Conservation (phyloP, 257 asterid species). For the Forsythia viridissima region DNA sequence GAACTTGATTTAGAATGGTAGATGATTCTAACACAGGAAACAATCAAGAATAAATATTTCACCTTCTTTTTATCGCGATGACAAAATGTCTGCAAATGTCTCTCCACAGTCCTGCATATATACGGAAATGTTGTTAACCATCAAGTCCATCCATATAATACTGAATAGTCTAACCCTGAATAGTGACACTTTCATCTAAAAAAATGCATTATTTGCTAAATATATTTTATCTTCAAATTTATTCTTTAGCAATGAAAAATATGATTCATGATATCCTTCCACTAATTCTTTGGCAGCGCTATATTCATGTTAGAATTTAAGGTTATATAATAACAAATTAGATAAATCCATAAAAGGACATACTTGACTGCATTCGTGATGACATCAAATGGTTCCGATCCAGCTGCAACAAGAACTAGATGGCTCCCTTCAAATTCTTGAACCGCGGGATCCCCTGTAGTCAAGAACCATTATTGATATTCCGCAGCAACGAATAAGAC, state of each 20-base stretch:
- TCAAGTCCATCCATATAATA: neutral
- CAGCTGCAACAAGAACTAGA: constrained; percentile 80
- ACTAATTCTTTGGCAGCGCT: too few species aligned
- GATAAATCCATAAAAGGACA: constrained; percentile 18
- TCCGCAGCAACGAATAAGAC: neutral
- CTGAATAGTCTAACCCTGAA: neutral
- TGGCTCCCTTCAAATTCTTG: constrained; percentile 84
- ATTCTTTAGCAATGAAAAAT: too few species aligned
- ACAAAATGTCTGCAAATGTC: constrained; percentile 72
- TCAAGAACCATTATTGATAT: constrained; percentile 8
- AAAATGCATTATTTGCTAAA: too few species aligned
- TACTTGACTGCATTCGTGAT: constrained; percentile 89
- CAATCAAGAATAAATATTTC: neutral
- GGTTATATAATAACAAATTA: neutral
- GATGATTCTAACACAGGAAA: neutral
- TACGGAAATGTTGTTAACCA: constrained; percentile 6
- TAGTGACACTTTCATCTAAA: too few species aligned
- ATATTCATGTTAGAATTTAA: too few species aligned
- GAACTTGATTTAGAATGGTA: constrained; percentile 7
- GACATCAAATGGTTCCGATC: constrained; percentile 89
- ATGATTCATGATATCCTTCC: too few species aligned
- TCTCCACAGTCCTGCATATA: constrained; percentile 69
- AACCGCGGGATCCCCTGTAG: constrained; percentile 83
- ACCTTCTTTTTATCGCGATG: constrained; percentile 98
- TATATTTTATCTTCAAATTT: too few species aligned